phyloP scores from a whole-genome alignment of 306 rosid genomes.

The Inga oerstediana region DNA sequence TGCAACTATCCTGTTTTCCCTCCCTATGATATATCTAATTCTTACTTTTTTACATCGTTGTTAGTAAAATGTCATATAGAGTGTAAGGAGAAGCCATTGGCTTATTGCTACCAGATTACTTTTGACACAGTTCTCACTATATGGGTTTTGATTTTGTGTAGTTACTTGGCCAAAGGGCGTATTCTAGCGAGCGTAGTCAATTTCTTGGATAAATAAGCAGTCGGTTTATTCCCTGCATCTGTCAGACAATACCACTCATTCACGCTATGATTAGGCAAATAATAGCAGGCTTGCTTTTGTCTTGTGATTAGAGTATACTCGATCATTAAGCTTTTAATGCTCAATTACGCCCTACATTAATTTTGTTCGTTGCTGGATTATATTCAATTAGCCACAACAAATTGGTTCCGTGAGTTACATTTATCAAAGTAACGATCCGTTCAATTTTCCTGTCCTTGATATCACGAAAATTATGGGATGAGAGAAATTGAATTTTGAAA shows the following conservation, averaged over 20 bases:
- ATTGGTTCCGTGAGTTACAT: neutral
- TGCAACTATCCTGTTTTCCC: neutral
- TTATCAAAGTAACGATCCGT: conserved; percentile 12
- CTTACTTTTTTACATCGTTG: neutral
- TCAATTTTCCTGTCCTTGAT: neutral
- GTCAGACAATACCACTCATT: neutral
- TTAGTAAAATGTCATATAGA: neutral
- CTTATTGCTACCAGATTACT: neutral
- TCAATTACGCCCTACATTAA: neutral
- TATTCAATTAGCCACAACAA: neutral
- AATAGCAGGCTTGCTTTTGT: neutral
- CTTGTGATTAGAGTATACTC: neutral
- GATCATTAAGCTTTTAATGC: neutral
- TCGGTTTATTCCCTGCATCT: neutral
- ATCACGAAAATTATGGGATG: conserved; percentile 5
- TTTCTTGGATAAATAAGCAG: neutral
- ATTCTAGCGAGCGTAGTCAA: neutral
- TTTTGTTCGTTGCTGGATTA: neutral
- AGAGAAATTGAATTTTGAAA: neutral
- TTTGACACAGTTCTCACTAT: neutral
- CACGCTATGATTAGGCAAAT: neutral
- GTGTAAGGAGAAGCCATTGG: neutral
- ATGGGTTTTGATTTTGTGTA: neutral
- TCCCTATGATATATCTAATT: neutral
- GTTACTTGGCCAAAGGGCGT: neutral